phyloP scores from a whole-genome alignment of 2,329 filamentous ascomycete genomes.

The Waltergamsia citrina region DNA sequence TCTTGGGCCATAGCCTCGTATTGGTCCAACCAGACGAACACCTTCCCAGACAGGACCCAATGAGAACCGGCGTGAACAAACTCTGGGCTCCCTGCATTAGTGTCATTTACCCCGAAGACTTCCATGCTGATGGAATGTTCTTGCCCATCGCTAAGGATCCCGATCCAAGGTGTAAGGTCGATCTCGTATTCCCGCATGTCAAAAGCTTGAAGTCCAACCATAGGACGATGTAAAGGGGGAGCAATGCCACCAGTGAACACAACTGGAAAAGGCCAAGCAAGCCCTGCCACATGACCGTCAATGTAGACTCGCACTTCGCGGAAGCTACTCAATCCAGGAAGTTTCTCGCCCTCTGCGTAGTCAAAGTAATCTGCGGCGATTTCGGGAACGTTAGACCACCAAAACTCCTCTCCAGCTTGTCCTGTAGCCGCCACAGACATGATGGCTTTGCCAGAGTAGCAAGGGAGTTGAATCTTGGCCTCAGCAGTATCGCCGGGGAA shows the following conservation, averaged over 20 bases:
- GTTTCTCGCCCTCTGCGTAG: slow-evolving; percentile 34
- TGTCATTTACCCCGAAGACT: slow-evolving; percentile 55
- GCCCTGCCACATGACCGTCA: slow-evolving; percentile 62
- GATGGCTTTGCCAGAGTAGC: slow-evolving; percentile 58
- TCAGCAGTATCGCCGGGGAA: slow-evolving; percentile 54
- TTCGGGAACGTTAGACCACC: slow-evolving; percentile 70
- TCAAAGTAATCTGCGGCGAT: slow-evolving; percentile 51
- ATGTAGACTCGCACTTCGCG: slow-evolving; percentile 71
- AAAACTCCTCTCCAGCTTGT: slow-evolving; percentile 72
- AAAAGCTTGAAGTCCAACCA: slow-evolving; percentile 71
- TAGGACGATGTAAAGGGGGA: slow-evolving; percentile 66
- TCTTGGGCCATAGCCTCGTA: slow-evolving; percentile 36
- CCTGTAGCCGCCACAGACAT: slow-evolving; percentile 71
- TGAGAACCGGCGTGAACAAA: slow-evolving; percentile 29
- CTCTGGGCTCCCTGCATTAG: slow-evolving; percentile 30
- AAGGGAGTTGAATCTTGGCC: slow-evolving; percentile 51
- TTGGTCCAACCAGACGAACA: slow-evolving; percentile 66
- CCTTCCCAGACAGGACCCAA: slow-evolving; percentile 71
- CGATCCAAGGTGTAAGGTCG: slow-evolving; percentile 70
- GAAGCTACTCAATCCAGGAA: slow-evolving; percentile 64
- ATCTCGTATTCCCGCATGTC: slow-evolving; percentile 74
- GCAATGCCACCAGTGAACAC: slow-evolving; percentile 77
- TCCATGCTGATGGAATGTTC: slow-evolving; percentile 59
- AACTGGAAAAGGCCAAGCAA: slow-evolving; percentile 73
- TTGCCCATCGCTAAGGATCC: slow-evolving; percentile 55